Evolutionary conservation across 2,329 filamentous ascomycete species (phyloP).

Genomic region (Hypomyces rosellus): DNA sequence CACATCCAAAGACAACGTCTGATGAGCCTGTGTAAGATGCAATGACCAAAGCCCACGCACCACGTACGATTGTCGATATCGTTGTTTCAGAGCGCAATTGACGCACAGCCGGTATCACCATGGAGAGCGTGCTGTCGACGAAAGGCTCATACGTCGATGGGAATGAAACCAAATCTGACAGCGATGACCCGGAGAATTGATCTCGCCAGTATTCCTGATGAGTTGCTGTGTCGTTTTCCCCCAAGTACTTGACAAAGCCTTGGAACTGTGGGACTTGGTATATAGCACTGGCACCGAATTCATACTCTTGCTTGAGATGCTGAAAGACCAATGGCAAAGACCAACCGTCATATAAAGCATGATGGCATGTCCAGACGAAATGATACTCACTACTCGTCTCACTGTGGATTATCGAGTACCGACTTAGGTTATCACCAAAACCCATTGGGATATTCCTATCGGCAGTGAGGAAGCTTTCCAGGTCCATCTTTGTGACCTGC

Average conservation of each 20-base stretch:
- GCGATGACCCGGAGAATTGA: background rate
- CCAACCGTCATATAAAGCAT: slow-evolving; percentile 1
- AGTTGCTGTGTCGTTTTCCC: too few species aligned
- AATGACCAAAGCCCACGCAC: slow-evolving; percentile 1
- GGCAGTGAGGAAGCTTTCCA: background rate
- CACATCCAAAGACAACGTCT: slow-evolving; percentile 1
- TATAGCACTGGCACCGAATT: background rate
- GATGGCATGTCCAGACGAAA: slow-evolving; percentile 2
- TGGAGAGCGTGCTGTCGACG: too few species aligned
- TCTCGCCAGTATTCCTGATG: background rate
- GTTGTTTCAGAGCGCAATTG: background rate
- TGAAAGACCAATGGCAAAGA: background rate
- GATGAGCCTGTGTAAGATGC: background rate
- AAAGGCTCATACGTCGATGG: background rate
- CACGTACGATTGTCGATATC: background rate
- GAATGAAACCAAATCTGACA: too few species aligned
- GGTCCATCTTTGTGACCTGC: background rate
- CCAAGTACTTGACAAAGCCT: too few species aligned
- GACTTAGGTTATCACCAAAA: background rate
- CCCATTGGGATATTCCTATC: background rate
- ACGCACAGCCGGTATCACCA: background rate
- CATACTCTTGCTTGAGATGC: background rate
- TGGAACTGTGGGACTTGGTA: too few species aligned
- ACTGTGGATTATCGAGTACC: background rate
- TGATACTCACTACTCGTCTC: background rate